Evolutionary conservation across 352 stramenopile species (phyloP), one percentile per base, ranked within the genome.

Genomic region (Globisporangium nodosum): DNA sequence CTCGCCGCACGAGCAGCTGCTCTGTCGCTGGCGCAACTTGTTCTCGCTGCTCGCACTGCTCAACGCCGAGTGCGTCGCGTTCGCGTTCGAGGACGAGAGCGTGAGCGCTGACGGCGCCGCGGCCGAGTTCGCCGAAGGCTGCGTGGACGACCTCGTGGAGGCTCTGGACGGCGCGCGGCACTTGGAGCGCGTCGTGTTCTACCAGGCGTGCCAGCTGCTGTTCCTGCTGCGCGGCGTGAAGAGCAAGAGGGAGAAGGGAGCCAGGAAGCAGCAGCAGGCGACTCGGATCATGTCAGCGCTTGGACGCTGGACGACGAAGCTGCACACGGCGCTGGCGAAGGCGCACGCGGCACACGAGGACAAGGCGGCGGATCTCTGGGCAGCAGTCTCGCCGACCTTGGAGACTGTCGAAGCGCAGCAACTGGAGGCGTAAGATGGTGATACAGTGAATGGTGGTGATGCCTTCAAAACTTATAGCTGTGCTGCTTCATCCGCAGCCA

Each of bases 11-110:
- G 66, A 74, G 49, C 64, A 81, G 31, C 54, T 89, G 18, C 54
- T 90, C 7, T 67, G 64, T 43, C 80, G 79, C 31, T 90, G 80
- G 78, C 74, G 73, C 30, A 92, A 92, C 60, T 57, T 92, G 13
- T 90, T 90, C 47, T 83, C 80, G 3, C 67, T 89, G 15, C 56
- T 88, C 9, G 77, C 69, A 0, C 49, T 92, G 2, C 61, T 90
- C 12, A 70, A 66, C 15, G 76, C 72, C 16, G 83, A 92, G 56
- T 85, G 80, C 56, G 60, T 87, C 37, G 83, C 69, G 3, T 90
- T 90, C 61, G 70, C 68, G 40, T 67, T 92, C 11, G 67, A 90
- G 61, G 63, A 66, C n/a, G 31, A 80, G 59, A 47, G 50, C 58
- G 53, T 81, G 61, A 65, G 52, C 68, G 62, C 73, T 21, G 75